A percentile compares a stretch with the other conserved stretches of the same genome.
Conservation (phyloP, 73 alveolate genomes). For the Durusdinium trenchii region DNA sequence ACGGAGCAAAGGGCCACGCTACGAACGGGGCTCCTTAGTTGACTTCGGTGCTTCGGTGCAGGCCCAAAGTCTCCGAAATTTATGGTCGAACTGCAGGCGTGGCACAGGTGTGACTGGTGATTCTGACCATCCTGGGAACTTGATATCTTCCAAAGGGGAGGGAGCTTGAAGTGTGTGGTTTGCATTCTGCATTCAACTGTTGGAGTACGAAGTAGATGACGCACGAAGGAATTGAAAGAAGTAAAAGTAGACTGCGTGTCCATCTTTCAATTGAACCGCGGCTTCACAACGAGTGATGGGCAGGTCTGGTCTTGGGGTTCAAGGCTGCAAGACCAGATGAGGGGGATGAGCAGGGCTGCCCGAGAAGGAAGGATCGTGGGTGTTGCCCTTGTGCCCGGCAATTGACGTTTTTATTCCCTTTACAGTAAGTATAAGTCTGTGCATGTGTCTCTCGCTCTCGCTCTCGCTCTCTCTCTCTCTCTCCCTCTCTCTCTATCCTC, state of each 20-base stretch:
- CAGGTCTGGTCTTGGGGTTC: constrained; percentile 78
- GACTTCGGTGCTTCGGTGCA: background rate
- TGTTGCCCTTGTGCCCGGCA: too few species aligned
- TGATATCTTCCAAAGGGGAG: too few species aligned
- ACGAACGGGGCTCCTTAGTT: too few species aligned
- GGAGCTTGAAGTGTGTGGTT: too few species aligned
- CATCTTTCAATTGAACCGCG: background rate
- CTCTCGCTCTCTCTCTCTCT: too few species aligned
- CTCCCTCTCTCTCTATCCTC: too few species aligned
- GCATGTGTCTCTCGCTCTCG: too few species aligned
- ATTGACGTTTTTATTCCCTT: too few species aligned
- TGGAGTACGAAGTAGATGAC: background rate
- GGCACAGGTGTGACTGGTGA: background rate
- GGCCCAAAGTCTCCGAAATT: constrained; percentile 58
- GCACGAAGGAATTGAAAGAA: background rate
- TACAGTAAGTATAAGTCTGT: too few species aligned
- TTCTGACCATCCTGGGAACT: too few species aligned
- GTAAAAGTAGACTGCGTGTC: background rate
- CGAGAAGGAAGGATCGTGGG: background rate
- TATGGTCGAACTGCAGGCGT: constrained; percentile 87
- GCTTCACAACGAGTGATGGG: background rate
- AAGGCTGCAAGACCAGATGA: constrained; percentile 26
- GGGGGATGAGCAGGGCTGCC: constrained; percentile 44
- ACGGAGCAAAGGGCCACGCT: too few species aligned
- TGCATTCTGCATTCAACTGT: too few species aligned